Conservation (phyloP, 192 early-diverging fungal species). For the Umbelopsis vinacea region DNA sequence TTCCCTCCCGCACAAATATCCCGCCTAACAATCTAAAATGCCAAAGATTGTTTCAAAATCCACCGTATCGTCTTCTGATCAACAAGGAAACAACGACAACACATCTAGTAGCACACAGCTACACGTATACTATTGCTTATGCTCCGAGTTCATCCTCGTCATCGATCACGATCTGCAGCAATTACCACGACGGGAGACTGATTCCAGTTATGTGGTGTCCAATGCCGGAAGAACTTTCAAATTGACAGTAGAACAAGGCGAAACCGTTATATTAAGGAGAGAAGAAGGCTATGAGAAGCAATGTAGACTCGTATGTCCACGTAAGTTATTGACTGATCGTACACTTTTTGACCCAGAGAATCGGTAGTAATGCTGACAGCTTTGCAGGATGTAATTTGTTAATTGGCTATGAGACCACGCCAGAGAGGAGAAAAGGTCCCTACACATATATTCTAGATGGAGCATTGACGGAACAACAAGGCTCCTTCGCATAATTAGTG, state of each 20-base stretch:
- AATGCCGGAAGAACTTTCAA: slow-evolving; percentile 60
- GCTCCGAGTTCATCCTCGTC: slow-evolving; percentile 64
- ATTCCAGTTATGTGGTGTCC: slow-evolving; percentile 51
- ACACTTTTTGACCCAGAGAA: neutral
- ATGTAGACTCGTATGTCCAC: slow-evolving; percentile 39
- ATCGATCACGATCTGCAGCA: slow-evolving; percentile 55
- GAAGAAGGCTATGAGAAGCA: slow-evolving; percentile 44
- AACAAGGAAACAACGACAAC: slow-evolving; percentile 43
- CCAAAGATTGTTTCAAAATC: slow-evolving; percentile 65
- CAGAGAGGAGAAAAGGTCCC: slow-evolving; percentile 49
- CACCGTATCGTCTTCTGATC: slow-evolving; percentile 61
- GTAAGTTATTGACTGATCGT: slow-evolving; percentile 22
- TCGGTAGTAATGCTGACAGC: slow-evolving; percentile 24
- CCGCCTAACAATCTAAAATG: slow-evolving; percentile 37
- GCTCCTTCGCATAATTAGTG: slow-evolving; percentile 9
- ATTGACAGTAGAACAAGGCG: slow-evolving; percentile 47
- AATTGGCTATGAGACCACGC: slow-evolving; percentile 60
- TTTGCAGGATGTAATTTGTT: slow-evolving; percentile 50
- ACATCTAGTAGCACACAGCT: slow-evolving; percentile 22
- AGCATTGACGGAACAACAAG: slow-evolving; percentile 58
- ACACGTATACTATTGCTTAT: slow-evolving; percentile 64
- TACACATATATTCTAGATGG: slow-evolving; percentile 64
- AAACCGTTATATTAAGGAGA: slow-evolving; percentile 48
- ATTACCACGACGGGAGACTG: slow-evolving; percentile 54
- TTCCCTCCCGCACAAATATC: neutral